A percentile compares a stretch with the other conserved stretches of the same genome.
Conservation (phyloP, 257 asterid genomes). For the Eustoma russellianum region DNA sequence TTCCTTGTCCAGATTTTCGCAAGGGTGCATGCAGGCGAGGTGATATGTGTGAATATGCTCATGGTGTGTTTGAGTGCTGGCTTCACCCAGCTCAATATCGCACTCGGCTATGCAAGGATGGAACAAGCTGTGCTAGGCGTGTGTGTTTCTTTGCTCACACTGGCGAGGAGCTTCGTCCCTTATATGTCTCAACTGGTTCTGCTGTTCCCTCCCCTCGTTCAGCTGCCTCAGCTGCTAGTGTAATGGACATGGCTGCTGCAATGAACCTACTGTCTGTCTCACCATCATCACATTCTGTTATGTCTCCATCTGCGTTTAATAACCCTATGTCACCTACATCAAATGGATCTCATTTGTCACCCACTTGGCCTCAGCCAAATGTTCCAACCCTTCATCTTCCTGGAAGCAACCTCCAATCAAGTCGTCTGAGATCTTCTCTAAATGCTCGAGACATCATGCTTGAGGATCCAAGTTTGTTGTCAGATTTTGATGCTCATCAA, state of each 20-base stretch:
- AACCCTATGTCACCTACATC: constrained; percentile 58
- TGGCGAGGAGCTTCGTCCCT: constrained; percentile 83
- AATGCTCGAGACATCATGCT: constrained; percentile 77
- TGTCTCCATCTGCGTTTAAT: constrained; percentile 69
- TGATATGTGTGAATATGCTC: constrained; percentile 97
- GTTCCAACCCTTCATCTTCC: constrained; percentile 82
- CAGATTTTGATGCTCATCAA: constrained; percentile 66
- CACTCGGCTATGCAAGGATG: constrained; percentile 84
- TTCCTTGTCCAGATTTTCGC: constrained; percentile 92
- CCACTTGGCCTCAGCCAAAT: constrained; percentile 73
- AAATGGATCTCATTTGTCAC: constrained; percentile 51
- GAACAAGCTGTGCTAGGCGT: constrained; percentile 68
- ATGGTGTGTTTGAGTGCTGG: constrained; percentile 98
- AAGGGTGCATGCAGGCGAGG: constrained; percentile 97
- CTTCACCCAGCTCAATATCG: constrained; percentile 96
- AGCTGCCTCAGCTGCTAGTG: constrained; percentile 60
- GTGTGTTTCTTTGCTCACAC: constrained; percentile 93
- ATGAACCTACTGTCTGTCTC: constrained; percentile 70
- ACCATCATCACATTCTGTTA: constrained; percentile 58
- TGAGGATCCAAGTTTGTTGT: constrained; percentile 38
- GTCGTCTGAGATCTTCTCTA: constrained; percentile 83
- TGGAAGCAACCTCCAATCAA: constrained; percentile 83
- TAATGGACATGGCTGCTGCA: constrained; percentile 93
- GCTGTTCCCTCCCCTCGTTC: constrained; percentile 85
- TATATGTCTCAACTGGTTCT: constrained; percentile 85